Evolutionary conservation across 108 stramenopile species (phyloP).

Genomic region (Epithemia pelagica): DNA sequence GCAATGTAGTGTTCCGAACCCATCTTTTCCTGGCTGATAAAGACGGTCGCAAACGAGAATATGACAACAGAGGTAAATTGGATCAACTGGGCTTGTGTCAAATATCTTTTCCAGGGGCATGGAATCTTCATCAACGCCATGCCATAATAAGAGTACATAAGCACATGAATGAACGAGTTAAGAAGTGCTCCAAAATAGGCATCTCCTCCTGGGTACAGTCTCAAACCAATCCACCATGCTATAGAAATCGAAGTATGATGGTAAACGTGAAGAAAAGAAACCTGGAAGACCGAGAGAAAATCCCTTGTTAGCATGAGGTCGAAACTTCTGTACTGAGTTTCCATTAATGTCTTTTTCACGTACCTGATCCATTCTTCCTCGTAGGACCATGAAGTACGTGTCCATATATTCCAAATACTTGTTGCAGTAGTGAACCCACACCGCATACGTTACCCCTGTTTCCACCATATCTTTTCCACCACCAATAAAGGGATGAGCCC

Average conservation of each 20-base stretch:
- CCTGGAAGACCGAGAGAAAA: too few species aligned
- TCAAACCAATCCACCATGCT: conserved; percentile 91
- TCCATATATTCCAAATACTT: conserved; percentile 98
- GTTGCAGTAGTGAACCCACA: conserved; percentile 97
- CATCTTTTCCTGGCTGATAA: conserved; percentile 16
- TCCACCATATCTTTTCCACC: conserved; percentile 39
- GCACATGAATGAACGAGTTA: conserved; percentile 96
- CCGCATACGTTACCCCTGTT: conserved; percentile 64
- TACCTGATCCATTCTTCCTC: conserved; percentile 88
- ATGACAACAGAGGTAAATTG: conserved; percentile 93
- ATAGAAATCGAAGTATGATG: conserved; percentile 94
- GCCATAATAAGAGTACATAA: conserved; percentile 99
- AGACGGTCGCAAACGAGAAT: conserved; percentile 35
- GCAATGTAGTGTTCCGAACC: conserved; percentile 47
- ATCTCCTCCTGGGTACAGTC: conserved; percentile 85
- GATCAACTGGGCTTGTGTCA: conserved; percentile 91
- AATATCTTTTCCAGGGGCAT: conserved; percentile 90
- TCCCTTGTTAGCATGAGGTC: neutral
- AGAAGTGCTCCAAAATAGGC: conserved; percentile 94
- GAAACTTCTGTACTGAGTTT: neutral
- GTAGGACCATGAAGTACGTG: conserved; percentile 95
- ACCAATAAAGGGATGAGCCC: conserved; percentile 79
- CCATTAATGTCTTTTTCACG: conserved; percentile 27
- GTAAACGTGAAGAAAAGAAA: conserved; percentile 98
- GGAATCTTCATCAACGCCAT: conserved; percentile 57